phyloP scores from a whole-genome alignment of 805 yeast genomes.

The Metschnikowia dekortorum region DNA sequence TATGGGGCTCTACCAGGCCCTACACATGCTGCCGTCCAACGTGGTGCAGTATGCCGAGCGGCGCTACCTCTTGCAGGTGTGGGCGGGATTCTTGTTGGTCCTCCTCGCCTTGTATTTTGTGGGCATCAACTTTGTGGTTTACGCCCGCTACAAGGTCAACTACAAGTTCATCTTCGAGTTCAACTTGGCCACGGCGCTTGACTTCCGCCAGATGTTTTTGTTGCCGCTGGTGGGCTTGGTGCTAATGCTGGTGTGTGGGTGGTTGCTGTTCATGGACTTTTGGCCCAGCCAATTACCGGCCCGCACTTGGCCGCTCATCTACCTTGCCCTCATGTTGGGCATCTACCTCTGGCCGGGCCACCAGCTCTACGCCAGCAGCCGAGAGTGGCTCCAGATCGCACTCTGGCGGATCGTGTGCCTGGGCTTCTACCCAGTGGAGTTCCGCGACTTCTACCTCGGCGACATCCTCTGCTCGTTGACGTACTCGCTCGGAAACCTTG shows the following conservation, averaged over 20 bases:
- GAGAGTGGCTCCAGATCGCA: constrained; percentile 74
- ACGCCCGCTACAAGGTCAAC: constrained; percentile 74
- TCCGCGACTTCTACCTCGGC: constrained; percentile 88
- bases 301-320: constrained; percentile 77
- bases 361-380: constrained; percentile 52
- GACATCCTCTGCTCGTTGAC: constrained; percentile 87
- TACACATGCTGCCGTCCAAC: constrained; percentile 26
- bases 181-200: constrained; percentile 60
- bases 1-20: constrained; percentile 52
- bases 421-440: constrained; percentile 92
- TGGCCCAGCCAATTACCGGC: constrained; percentile 61
- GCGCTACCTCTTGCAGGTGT: constrained; percentile 66
- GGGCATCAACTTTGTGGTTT: constrained; percentile 64
- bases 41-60: constrained; percentile 49
- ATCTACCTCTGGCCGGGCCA: constrained; percentile 60
- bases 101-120: constrained; percentile 59
- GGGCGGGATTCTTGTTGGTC: constrained; percentile 85
- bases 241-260: constrained; percentile 55
- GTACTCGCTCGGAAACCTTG: constrained; percentile 79
- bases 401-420: constrained; percentile 69
- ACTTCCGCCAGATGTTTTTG: constrained; percentile 61
- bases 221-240: constrained; percentile 59
- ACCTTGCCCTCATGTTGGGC: constrained; percentile 48
- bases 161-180: constrained; percentile 91
- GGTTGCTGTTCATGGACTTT: constrained; percentile 72